Evolutionary conservation across 2,329 filamentous ascomycete species (phyloP).

Genomic region (Alternaria hordeiaustralica): DNA sequence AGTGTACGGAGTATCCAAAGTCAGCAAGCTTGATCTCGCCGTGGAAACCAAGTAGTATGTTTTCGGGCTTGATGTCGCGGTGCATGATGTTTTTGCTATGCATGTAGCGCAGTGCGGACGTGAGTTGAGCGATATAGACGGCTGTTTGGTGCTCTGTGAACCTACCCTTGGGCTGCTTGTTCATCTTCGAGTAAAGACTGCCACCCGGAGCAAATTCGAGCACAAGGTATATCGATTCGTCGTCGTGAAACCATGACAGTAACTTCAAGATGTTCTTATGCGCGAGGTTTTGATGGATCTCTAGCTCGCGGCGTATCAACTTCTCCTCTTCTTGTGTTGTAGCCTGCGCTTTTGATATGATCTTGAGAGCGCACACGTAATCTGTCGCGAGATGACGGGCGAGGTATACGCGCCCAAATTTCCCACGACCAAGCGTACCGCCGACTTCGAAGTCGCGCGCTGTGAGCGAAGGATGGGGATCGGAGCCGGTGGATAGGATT

Average conservation of each 20-base stretch:
- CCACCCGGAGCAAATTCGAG: conserved; percentile 82
- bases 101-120: conserved; percentile 79
- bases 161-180: conserved; percentile 74
- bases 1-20: conserved; percentile 96
- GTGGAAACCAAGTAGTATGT: conserved; percentile 92
- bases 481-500: not conserved
- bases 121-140: conserved; percentile 84
- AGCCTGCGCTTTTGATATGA: conserved; percentile 79
- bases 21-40: conserved; percentile 97
- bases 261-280: conserved; percentile 82
- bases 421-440: conserved; percentile 79
- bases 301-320: conserved; percentile 81
- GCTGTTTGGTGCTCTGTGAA: conserved; percentile 83
- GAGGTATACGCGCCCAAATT: conserved; percentile 82
- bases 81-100: conserved; percentile 96
- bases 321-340: conserved; percentile 77
- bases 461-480: not conserved
- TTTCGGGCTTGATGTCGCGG: conserved; percentile 90
- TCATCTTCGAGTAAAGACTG: conserved; percentile 80
- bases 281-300: conserved; percentile 82
- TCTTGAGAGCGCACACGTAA: conserved; percentile 83
- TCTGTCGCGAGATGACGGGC: conserved; percentile 75
- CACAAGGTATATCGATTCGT: conserved; percentile 80
- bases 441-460: conserved; percentile 85
- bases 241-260: conserved; percentile 84